phyloP scores from a whole-genome alignment of 331 rosid genomes.

The Acacia concinna region DNA sequence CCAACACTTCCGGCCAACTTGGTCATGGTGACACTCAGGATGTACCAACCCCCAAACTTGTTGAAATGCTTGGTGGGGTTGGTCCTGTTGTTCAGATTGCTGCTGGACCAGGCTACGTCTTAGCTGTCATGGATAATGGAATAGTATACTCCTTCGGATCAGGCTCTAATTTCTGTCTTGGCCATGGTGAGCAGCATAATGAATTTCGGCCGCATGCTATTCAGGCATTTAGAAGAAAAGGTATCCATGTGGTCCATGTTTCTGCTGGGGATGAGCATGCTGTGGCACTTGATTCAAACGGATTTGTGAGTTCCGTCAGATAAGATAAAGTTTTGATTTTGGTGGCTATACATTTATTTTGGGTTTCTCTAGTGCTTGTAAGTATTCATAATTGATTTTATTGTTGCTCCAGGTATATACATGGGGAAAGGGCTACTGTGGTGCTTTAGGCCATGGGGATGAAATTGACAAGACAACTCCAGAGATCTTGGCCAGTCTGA shows the following conservation, averaged over 20 bases:
- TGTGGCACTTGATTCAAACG: slow-evolving; percentile 88
- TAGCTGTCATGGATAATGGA: slow-evolving; percentile 71
- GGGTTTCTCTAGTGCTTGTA: slow-evolving; percentile 19
- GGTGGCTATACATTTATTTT: slow-evolving; percentile 19
- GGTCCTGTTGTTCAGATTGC: slow-evolving; percentile 72
- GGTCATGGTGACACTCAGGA: slow-evolving; percentile 82
- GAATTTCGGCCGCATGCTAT: slow-evolving; percentile 78
- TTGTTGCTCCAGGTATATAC: slow-evolving; percentile 69
- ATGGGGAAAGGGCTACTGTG: slow-evolving; percentile 98
- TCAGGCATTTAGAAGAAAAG: slow-evolving; percentile 68
- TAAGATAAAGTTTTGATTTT: slow-evolving; percentile 6
- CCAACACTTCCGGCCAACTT: slow-evolving; percentile 84
- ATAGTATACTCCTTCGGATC: slow-evolving; percentile 78
- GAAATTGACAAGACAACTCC: slow-evolving; percentile 91
- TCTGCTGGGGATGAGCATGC: slow-evolving; percentile 98
- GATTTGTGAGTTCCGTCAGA: slow-evolving; percentile 62
- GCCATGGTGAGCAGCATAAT: slow-evolving; percentile 88
- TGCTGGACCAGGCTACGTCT: slow-evolving; percentile 80
- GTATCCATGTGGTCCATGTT: slow-evolving; percentile 76
- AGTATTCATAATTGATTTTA: slow-evolving; percentile 22
- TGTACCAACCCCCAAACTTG: slow-evolving; percentile 67
- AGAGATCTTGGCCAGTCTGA: slow-evolving; percentile 57
- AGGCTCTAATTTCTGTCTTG: slow-evolving; percentile 91
- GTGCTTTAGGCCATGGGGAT: slow-evolving; percentile 96
- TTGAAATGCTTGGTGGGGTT: slow-evolving; percentile 54